phyloP scores from a whole-genome alignment of 306 rosid species.

The Quillaja saponaria region DNA sequence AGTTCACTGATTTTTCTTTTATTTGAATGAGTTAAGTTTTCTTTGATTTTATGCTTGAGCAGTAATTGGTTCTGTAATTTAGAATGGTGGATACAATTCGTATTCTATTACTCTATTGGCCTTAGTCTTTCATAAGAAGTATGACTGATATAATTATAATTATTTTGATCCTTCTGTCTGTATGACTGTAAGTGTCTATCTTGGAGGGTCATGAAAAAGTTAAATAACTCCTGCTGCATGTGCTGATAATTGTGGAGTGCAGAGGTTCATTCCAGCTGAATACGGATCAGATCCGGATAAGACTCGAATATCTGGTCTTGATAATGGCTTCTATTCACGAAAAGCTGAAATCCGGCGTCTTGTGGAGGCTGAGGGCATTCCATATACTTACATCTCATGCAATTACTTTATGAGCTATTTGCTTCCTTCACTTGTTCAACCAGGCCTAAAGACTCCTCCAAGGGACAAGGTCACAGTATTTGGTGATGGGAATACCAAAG shows the following conservation, averaged over 20 bases:
- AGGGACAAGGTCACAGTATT: slow-evolving; percentile 65
- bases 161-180: slow-evolving; percentile 81
- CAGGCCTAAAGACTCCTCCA: slow-evolving; percentile 71
- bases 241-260: too few species aligned
- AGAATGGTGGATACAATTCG: too few species aligned
- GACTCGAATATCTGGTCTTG: slow-evolving; percentile 38
- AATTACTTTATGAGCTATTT: slow-evolving; percentile 48
- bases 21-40: too few species aligned
- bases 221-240: too few species aligned
- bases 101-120: too few species aligned
- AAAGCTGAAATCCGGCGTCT: slow-evolving; percentile 49
- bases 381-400: slow-evolving; percentile 44
- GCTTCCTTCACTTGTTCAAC: slow-evolving; percentile 53
- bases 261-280: slow-evolving; percentile 55
- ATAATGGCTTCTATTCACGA: slow-evolving; percentile 34
- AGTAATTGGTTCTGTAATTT: too few species aligned
- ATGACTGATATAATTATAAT: too few species aligned
- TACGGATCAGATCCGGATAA: slow-evolving; percentile 52
- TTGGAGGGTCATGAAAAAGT: too few species aligned
- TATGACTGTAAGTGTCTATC: too few species aligned
- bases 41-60: too few species aligned
- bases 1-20: too few species aligned
- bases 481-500: slow-evolving; percentile 74
- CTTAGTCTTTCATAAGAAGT: too few species aligned
- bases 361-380: slow-evolving; percentile 47